Conservation (phyloP, 2,329 filamentous ascomycete species). For the Penicillium aurantiogriseum region DNA sequence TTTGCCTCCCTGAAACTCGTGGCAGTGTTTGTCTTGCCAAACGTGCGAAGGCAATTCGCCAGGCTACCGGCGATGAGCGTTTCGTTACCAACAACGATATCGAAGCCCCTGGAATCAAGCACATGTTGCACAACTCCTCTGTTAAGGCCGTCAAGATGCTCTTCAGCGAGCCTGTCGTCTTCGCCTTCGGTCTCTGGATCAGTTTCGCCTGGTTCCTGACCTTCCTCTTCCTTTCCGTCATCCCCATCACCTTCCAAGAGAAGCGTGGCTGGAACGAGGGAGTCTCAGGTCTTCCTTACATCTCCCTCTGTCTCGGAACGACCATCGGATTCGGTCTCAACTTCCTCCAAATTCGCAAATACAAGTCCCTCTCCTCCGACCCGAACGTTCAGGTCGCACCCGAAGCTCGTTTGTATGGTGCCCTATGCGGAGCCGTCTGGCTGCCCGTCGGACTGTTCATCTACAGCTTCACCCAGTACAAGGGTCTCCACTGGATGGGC, state of each 20-base stretch:
- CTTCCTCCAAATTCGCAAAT: constrained; percentile 53
- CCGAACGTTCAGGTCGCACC: constrained; percentile 37
- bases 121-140: constrained; percentile 44
- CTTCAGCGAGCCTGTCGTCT: constrained; percentile 50
- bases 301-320: constrained; percentile 50
- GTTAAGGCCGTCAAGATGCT: constrained; percentile 54
- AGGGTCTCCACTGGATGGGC: constrained; percentile 49
- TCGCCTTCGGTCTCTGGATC: constrained; percentile 54
- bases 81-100: constrained; percentile 54
- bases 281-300: constrained; percentile 52
- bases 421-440: constrained; percentile 49
- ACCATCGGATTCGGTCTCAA: constrained; percentile 51
- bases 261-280: constrained; percentile 55
- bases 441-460: constrained; percentile 53
- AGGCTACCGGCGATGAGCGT: constrained; percentile 50
- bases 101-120: constrained; percentile 50
- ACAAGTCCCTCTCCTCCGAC: constrained; percentile 44
- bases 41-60: constrained; percentile 50
- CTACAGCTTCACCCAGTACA: constrained; percentile 56
- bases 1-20: constrained; percentile 50
- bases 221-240: constrained; percentile 55
- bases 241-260: constrained; percentile 52
- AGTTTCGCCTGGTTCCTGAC: constrained; percentile 54
- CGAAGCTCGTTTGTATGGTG: constrained; percentile 51
- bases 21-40: constrained; percentile 50